Evolutionary conservation across 352 stramenopile genomes (phyloP), one percentile per base, ranked within the genome.

Genomic region (Globisporangium sylvaticum): DNA sequence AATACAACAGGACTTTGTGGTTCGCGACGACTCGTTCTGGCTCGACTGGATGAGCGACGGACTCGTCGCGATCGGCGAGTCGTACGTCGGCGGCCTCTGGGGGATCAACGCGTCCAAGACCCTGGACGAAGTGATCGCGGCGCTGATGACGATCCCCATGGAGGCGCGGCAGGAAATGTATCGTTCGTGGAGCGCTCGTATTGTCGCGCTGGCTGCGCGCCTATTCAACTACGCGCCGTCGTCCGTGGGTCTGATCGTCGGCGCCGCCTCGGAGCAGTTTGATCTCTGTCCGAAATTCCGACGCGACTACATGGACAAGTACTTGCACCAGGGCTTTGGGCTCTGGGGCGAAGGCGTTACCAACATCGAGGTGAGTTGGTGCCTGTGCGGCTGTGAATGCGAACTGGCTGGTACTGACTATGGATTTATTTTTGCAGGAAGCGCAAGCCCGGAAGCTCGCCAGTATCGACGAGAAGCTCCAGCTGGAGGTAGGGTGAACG

Each of bases 11-110:
- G 84, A 93, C 48, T 91, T 95, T 75, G 71, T 91, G 25, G 81
- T 93, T 9, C 82, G 83, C 22, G 81, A 92, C 61, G 80, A 92
- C 42, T 81, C 84, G 0, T 90, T 95, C 62, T 95, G 87, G 87
- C 71, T 95, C 10, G 87, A 95, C 67, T 95, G 87, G 87, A 94
- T 95, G 84, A 89, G 83, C 44, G 85, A 93, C 31, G 87, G 87
- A 2, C 80, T 95, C 15, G 77, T 95, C 7, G 83, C 83, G 9
- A 95, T 95, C 50, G 87, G 87, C 8, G 87, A 95, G 59, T 91
- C 87, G 1, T 95, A 92, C 62, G 77, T 95, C 1, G 84, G 81
- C 22, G 84, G 83, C 1, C 66, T 93, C n/a, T 95, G 87, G 84
- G 74, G 74, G 9, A 77, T 80, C 1, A 87, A 88, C 34, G 67